phyloP scores from a whole-genome alignment of 345 rosid genomes.

The Gossypium mustelinum region DNA sequence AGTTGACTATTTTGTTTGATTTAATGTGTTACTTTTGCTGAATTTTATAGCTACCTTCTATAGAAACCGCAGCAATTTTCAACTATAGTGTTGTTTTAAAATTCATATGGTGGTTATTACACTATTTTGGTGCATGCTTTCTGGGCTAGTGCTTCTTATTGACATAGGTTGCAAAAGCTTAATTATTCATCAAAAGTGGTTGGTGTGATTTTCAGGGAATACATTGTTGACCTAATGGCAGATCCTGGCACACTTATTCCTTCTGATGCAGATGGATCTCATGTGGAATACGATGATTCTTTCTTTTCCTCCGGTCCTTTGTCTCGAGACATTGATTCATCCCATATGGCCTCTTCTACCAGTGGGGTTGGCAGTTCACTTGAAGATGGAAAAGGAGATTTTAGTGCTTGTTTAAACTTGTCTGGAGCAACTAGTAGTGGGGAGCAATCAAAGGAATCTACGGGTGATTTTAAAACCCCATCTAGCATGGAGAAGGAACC shows the following conservation, averaged over 20 bases:
- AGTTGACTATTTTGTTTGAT: not conserved
- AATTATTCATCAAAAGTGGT: slow-evolving; percentile 17
- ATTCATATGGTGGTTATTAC: not conserved
- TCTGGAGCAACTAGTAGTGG: slow-evolving; percentile 23
- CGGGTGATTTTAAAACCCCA: slow-evolving; percentile 28
- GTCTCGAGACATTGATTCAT: slow-evolving; percentile 61
- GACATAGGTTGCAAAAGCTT: slow-evolving; percentile 8
- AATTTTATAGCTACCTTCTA: not conserved
- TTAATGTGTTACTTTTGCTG: slow-evolving; percentile 3
- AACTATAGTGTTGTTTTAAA: not conserved
- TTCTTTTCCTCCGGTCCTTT: slow-evolving; percentile 60
- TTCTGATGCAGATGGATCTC: slow-evolving; percentile 69
- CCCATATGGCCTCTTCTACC: slow-evolving; percentile 58
- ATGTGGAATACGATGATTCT: slow-evolving; percentile 57
- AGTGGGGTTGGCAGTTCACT: slow-evolving; percentile 58
- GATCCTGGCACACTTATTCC: slow-evolving; percentile 97
- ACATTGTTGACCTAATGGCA: slow-evolving; percentile 93
- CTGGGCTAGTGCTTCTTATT: not conserved
- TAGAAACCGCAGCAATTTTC: not conserved
- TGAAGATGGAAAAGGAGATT: slow-evolving; percentile 50
- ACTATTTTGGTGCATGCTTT: not conserved
- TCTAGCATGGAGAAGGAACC: slow-evolving; percentile 29
- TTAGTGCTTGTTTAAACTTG: slow-evolving; percentile 24
- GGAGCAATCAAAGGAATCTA: slow-evolving; percentile 35
- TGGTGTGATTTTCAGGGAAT: slow-evolving; percentile 73